Conservation (phyloP, 495 filamentous ascomycete genomes). For the Melanomma pulvis-pyrius region DNA sequence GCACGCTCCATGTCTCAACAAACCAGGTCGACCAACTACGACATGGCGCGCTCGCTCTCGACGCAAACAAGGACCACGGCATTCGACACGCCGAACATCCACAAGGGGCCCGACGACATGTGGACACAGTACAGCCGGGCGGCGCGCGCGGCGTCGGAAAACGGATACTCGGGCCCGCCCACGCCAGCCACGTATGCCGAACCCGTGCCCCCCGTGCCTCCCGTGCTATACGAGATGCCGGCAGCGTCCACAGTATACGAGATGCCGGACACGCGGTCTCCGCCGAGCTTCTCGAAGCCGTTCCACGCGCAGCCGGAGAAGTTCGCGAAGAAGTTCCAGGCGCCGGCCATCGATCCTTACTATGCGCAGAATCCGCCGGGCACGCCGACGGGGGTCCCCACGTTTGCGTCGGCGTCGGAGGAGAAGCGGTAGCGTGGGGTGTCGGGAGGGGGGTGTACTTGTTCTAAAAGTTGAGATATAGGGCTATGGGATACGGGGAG, state of each 20-base stretch:
- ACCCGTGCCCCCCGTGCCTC: not conserved
- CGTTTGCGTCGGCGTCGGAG: no score
- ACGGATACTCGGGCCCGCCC: not conserved
- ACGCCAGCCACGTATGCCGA: not conserved
- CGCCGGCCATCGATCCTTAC: not conserved
- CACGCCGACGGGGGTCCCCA: not conserved
- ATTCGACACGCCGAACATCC: not conserved
- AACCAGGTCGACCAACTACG: not conserved
- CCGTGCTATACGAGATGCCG: not conserved
- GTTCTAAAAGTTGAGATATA: no score
- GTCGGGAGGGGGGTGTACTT: no score
- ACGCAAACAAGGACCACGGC: not conserved
- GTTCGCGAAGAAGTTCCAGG: not conserved
- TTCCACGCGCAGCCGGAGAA: not conserved
- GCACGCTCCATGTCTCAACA: not conserved
- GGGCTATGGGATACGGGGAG: no score
- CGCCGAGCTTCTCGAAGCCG: not conserved
- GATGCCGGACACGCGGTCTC: not conserved
- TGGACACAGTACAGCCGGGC: not conserved
- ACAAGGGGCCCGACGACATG: not conserved
- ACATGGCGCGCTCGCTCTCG: not conserved
- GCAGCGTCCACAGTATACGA: not conserved
- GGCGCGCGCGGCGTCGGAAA: no score
- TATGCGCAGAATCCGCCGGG: slow-evolving; percentile 1
- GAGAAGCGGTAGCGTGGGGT: no score